Base-by-base conservation (phyloP, 345 rosid genomes). In the Euphorbia pulcherrima region DNA sequence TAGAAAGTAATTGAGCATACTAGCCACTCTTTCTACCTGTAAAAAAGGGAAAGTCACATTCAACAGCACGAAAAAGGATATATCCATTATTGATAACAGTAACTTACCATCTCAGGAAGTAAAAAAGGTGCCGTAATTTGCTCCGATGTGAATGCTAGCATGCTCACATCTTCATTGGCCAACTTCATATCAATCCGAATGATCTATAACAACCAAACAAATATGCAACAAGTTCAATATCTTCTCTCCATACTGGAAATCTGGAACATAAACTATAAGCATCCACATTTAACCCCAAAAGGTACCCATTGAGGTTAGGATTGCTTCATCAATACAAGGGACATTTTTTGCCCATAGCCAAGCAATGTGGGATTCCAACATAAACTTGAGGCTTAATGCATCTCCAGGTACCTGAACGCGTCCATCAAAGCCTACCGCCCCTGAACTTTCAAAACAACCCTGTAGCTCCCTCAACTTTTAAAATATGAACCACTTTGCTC, bases 21-120 rank as follows among this genome's bases (percentile, higher is more conserved):
- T 89, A 29, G 99, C 97, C 70, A 94, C 97, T 80, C 99, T 86
- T 62, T 94, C 99, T 68, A 91, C 90, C 99, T 94, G 81, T 24
- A 53, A 62, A 87, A 46, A 16, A 1, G 18, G 26, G 17, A 52
- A 24, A 51, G 2, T 18, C 27, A 61, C 26, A 52, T 35, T 67
- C 58, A 59, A 8, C 7, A 9, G 35, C n/a, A 54, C 3, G n/a
- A n/a, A 13, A 17, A 41, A 41, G 48, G 14, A 18, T 59, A 50
- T 29, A 48, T 8, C 27, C 8, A 48, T 35, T 50, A 62, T 28
- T 23, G 29, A 47, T 21, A 57, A 28, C 64, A 71, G 21, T 16
- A 52, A 24, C 35, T 5, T 82, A 95, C 99, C 99, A 95, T 95
- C 88, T 95, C 99, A 75, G 97, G 97, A 62, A 95, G 99, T 47